Evolutionary conservation across 1,284 basidiomycete species (phyloP), one percentile per base, ranked within the genome.

Genomic region (Marasmius fiardii): DNA sequence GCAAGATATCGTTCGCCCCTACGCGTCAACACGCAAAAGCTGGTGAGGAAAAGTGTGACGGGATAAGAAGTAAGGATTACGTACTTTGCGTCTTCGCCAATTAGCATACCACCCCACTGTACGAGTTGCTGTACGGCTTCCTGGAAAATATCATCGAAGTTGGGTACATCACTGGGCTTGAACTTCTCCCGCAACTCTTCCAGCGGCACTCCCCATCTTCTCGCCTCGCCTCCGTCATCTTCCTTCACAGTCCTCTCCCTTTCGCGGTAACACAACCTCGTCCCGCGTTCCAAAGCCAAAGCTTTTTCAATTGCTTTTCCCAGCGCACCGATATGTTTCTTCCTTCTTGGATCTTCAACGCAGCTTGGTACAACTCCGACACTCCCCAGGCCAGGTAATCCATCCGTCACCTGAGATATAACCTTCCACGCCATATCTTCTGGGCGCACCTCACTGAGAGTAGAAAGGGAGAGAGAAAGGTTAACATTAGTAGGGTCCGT

Each of bases 121-220:
- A 86, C 77, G 52, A 97, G 74, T 66, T 97, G 89, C 61, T 86
- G 82, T 56, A 98, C 79, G 16, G 95, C 95, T 64, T 91, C 86
- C 60, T 86, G 79, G 64, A 91, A 91, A 24, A 85, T 82, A 52
- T 87, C 86, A 61, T 90, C 83, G 63, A 88, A 88, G 33, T 78
- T 77, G 24, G 55, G 50, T 37, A 49, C 51, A n/a, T 41, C 51
- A 28, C 43, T 47, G 63, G 72, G 68, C 63, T 74, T 82, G 75
- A 88, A 77, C 43, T 65, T 68, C 33, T 82, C 76, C 57, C 76
- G 76, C 58, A 91, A 69, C 4, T 74, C 72, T 33, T 77, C 73
- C 28, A 90, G 70, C 58, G 84, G 80, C 31, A 87, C 62, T 41
- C 93, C 93, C 84, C 87, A 94, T 63, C 78, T 81, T 68, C 80